Evolutionary conservation across 2,329 filamentous ascomycete genomes (phyloP).

Genomic region (Beauveria sp.): DNA sequence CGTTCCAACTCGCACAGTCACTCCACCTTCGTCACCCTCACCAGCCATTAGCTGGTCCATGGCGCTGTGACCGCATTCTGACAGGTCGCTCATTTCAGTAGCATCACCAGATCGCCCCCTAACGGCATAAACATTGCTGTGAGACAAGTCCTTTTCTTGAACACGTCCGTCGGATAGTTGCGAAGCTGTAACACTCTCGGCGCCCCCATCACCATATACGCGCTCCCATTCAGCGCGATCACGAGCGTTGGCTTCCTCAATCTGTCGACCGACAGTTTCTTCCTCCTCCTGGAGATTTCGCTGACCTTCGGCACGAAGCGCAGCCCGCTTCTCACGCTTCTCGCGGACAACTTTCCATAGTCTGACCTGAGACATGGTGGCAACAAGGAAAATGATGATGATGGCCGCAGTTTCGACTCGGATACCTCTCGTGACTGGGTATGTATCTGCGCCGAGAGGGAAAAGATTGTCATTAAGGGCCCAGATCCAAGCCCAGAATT

Average conservation of each 20-base stretch:
- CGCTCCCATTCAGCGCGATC: conserved; percentile 70
- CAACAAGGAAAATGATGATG: conserved; percentile 65
- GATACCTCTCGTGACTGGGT: conserved; percentile 80
- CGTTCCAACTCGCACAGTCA: conserved; percentile 46
- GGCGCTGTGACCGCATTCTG: conserved; percentile 23
- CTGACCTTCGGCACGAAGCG: conserved; percentile 41
- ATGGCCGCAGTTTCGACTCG: conserved; percentile 75
- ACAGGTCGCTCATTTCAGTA: conserved; percentile 50
- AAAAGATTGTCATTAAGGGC: conserved; percentile 72
- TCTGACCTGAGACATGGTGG: conserved; percentile 76
- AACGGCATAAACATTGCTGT: conserved; percentile 28
- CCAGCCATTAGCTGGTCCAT: conserved; percentile 34
- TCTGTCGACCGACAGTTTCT: conserved; percentile 58
- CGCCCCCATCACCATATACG: conserved; percentile 57
- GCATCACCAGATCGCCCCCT: conserved; percentile 32
- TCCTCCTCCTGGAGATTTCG: conserved; percentile 56
- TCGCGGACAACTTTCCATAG: conserved; percentile 76
- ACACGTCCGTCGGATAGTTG: conserved; percentile 45
- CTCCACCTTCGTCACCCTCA: conserved; percentile 34
- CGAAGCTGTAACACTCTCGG: conserved; percentile 26
- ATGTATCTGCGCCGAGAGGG: conserved; percentile 66
- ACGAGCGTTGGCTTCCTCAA: conserved; percentile 53
- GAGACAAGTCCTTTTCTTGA: conserved; percentile 35
- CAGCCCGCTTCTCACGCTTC: conserved; percentile 45
- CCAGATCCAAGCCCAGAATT: conserved; percentile 96